phyloP scores from a whole-genome alignment of 2,329 filamentous ascomycete species.

The Neurospora crassa region DNA sequence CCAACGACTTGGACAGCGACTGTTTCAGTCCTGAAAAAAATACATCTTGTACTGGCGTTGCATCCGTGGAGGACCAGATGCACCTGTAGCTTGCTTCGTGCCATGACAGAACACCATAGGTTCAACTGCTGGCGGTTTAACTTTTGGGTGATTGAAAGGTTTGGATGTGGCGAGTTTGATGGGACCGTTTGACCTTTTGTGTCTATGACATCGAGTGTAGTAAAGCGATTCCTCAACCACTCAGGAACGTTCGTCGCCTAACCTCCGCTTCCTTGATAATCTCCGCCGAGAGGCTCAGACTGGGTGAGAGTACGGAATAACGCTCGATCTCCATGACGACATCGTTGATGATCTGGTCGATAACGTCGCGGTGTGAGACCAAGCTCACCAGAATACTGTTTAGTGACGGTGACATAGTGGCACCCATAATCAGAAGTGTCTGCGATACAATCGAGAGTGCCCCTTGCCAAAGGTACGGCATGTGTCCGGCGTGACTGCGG shows the following conservation, averaged over 20 bases:
- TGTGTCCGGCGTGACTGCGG: slow-evolving; percentile 64
- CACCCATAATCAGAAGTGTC: slow-evolving; percentile 73
- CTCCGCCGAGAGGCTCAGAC: slow-evolving; percentile 64
- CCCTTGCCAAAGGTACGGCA: slow-evolving; percentile 81
- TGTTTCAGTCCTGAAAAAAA: neutral
- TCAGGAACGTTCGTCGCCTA: slow-evolving; percentile 54
- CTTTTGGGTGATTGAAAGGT: neutral
- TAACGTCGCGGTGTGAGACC: slow-evolving; percentile 46
- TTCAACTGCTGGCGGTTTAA: neutral
- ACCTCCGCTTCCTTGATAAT: slow-evolving; percentile 73
- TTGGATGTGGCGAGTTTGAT: neutral
- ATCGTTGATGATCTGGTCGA: slow-evolving; percentile 69
- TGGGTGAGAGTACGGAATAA: slow-evolving; percentile 67
- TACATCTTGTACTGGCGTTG: neutral
- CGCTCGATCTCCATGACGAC: slow-evolving; percentile 68
- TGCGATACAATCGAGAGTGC: slow-evolving; percentile 77
- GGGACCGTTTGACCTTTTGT: neutral
- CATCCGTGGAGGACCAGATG: neutral
- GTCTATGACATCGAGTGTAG: neutral
- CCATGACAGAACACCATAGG: neutral
- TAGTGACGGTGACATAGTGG: slow-evolving; percentile 68
- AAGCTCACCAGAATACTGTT: slow-evolving; percentile 52
- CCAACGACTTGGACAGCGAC: neutral
- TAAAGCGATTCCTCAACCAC: slow-evolving; percentile 28
- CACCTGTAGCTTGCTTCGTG: neutral